These are phyloP conservation scores for Hapsidospora chrysogenum DNA, from an alignment of 495 filamentous ascomycete genomes.

Conservation along the genomic window DNA sequence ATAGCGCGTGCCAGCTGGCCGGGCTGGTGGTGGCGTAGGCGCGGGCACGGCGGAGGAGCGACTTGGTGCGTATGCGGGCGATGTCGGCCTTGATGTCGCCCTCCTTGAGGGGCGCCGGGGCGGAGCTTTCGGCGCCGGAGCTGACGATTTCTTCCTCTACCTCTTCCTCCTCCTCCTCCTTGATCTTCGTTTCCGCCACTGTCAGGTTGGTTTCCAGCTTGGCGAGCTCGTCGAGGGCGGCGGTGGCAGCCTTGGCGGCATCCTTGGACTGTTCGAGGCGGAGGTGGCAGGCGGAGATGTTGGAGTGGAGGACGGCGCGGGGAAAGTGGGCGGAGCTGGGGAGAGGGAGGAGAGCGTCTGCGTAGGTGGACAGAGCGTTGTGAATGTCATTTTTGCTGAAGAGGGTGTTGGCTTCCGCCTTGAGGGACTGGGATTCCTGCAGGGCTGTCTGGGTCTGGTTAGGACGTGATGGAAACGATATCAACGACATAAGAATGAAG, in stretches of 20 bases:
- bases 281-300: constrained; percentile 80
- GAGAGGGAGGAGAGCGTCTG: constrained; percentile 63
- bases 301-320: constrained; percentile 69
- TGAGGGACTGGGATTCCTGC: constrained; percentile 54
- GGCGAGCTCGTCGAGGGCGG: constrained; percentile 56
- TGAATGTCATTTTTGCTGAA: constrained; percentile 59
- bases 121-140: constrained; percentile 30
- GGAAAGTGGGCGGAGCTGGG: constrained; percentile 86
- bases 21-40: constrained; percentile 46
- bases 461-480: not conserved
- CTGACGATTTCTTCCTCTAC: constrained; percentile 40
- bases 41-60: constrained; percentile 68
- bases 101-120: constrained; percentile 18
- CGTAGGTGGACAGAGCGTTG: constrained; percentile 79
- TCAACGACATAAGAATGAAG: not conserved
- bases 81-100: constrained; percentile 40
- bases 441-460: constrained; percentile 38
- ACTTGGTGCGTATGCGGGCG: constrained; percentile 64
- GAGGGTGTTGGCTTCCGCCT: constrained; percentile 59
- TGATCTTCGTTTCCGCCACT: constrained; percentile 22
- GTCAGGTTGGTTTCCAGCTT: constrained; percentile 22
- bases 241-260: constrained; percentile 55
- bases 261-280: constrained; percentile 80
- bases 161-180: constrained; percentile 37
- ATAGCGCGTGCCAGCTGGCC: constrained; percentile 58